A percentile compares a stretch with the other conserved stretches of the same genome.
These are phyloP conservation scores for Cryptosporidium felis DNA, from an alignment of 169 alveolate genomes.

Conservation along the genomic window DNA sequence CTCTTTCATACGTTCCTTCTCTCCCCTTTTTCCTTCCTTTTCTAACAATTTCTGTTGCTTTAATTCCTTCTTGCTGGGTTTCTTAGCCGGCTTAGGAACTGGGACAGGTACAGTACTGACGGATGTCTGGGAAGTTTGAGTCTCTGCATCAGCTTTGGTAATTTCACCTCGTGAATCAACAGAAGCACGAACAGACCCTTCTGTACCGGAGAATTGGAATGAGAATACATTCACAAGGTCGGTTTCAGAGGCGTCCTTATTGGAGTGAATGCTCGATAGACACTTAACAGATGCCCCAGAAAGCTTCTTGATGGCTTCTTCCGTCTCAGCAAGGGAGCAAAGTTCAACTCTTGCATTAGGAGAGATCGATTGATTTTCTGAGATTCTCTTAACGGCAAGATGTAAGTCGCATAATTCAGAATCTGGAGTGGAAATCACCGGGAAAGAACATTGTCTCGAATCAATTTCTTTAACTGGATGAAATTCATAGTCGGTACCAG, in stretches of 20 bases:
- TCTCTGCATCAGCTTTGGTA: not conserved
- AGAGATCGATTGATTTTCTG: not conserved
- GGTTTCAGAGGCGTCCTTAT: not conserved
- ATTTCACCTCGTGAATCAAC: not conserved
- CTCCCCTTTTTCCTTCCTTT: not conserved
- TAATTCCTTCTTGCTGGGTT: not conserved
- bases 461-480: not conserved
- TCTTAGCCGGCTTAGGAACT: too few relatives aligned
- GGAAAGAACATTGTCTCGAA: not conserved
- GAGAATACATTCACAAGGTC: not conserved
- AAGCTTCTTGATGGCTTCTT: not conserved
- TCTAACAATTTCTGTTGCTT: not conserved
- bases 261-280: not conserved
- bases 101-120: too few relatives aligned
- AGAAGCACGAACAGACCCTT: not conserved
- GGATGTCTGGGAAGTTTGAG: not conserved
- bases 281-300: not conserved
- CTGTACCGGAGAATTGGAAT: not conserved
- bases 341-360: not conserved
- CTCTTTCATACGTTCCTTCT: not conserved
- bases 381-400: not conserved
- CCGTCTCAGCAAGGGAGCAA: not conserved
- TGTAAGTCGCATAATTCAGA: not conserved
- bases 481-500: not conserved
- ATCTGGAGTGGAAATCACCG: not conserved